A percentile compares a stretch with the other conserved stretches of the same genome.
Conservation (phyloP, 768 basidiomycete genomes). For the Solioccasus polychromus region DNA sequence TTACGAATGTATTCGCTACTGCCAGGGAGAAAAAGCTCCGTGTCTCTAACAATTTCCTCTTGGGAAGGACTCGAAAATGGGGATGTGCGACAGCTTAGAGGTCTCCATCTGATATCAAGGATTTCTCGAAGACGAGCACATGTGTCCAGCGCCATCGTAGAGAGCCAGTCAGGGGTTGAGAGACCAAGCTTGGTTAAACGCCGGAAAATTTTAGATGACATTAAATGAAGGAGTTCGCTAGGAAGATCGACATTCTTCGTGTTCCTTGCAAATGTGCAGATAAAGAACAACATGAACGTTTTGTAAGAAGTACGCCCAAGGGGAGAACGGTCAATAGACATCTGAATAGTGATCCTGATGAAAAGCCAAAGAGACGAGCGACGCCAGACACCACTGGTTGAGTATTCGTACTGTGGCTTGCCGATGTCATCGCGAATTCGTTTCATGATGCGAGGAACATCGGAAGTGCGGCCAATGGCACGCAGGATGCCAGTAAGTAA, state of each 20-base stretch:
- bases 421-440: constrained; percentile 40
- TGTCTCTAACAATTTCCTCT: constrained; percentile 14
- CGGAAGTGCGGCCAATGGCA: constrained; percentile 24
- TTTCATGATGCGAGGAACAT: constrained; percentile 34
- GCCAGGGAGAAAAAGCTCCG: not conserved
- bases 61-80: constrained; percentile 27
- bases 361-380: constrained; percentile 48
- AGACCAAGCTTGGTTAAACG: not conserved
- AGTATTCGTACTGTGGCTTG: no score
- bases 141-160: not conserved
- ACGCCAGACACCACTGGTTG: no score
- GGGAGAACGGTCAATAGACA: constrained; percentile 22
- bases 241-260: not conserved
- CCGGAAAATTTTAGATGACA: not conserved
- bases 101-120: constrained; percentile 1
- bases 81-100: constrained; percentile 8
- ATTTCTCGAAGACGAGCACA: not conserved
- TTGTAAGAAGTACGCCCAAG: constrained; percentile 25
- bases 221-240: not conserved
- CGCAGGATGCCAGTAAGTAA: constrained; percentile 43
- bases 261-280: constrained; percentile 9
- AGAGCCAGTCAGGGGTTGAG: not conserved
- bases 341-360: constrained; percentile 43
- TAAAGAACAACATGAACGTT: constrained; percentile 28
- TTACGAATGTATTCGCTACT: not conserved